Evolutionary conservation across 179 eudicot genomes (phyloP).

Genomic region (Gypsophila paniculata): DNA sequence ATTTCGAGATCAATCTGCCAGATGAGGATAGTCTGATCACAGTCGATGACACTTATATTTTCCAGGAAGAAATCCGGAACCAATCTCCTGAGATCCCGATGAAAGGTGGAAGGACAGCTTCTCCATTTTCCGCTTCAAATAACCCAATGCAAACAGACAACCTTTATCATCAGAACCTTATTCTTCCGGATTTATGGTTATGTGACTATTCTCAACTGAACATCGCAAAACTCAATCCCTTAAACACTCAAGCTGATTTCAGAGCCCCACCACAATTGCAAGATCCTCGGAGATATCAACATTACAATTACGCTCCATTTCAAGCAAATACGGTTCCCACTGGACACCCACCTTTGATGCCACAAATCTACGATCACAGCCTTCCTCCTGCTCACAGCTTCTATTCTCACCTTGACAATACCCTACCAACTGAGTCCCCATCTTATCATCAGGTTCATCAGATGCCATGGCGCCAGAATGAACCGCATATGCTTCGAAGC

Average conservation of each 20-base stretch:
- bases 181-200: constrained; percentile 19
- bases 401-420: constrained; percentile 15
- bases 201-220: constrained; percentile 19
- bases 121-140: constrained; percentile 8
- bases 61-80: constrained; percentile 19
- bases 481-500: constrained; percentile 13
- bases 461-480: constrained; percentile 15
- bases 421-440: constrained; percentile 17
- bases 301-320: constrained; percentile 7
- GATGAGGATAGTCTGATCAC: constrained; percentile 45
- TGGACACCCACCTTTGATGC: constrained; percentile 12
- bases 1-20: constrained; percentile 32
- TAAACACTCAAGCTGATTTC: constrained; percentile 16
- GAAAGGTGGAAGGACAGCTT: constrained; percentile 15
- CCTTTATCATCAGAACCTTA: constrained; percentile 3
- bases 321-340: constrained; percentile 10
- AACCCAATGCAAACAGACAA: constrained; percentile 16
- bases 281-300: constrained; percentile 23
- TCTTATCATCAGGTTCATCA: constrained; percentile 20
- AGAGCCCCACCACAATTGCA: constrained; percentile 9
- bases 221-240: constrained; percentile 14
- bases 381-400: constrained; percentile 19
- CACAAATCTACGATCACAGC: constrained; percentile 8
- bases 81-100: constrained; percentile 3
- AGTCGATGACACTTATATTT: constrained; percentile 33